Evolutionary conservation across 2,329 filamentous ascomycete genomes (phyloP), one percentile per base, ranked within the genome.

Genomic region (Aspergillus sclerotialis): DNA sequence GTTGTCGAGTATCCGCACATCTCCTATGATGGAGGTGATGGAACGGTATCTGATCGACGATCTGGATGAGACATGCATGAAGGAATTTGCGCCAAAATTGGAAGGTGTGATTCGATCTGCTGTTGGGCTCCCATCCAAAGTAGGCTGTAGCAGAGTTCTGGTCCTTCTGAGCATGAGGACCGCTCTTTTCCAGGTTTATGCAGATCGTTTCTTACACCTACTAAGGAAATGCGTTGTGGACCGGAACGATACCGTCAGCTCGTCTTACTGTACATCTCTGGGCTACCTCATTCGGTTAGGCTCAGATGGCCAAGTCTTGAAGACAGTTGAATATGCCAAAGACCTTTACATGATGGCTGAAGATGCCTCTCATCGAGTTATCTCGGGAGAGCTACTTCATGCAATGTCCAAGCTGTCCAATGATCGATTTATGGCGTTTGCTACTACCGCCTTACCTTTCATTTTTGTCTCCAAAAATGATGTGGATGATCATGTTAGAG

Each of bases 101-200:
- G 82, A 92, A 56, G 73, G 75, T 18, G 81, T 84, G 0, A 86
- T 96, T 61, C 92, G 90, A 56, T 80, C 75, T 16, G 85, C 89
- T 1, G 80, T 98, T 24, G 90, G 89, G 2, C 80, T 96, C 63
- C 90, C 90, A 2, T 93, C 88, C 0, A 96, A 96, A 65, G 83
- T 96, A 30, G 92, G 88, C 24, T 93, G 88, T 52, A 84, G 83
- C 44, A 78, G 87, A 36, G 80, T 95, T 2, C 71, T 98, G 19
- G 83, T 85, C 6, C 89, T 86, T 1, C 72, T 98, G 6, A 84
- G 86, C 32, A 90, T 89, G 32, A 78, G 87, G 9, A 78, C 76
- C 23, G 73, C 80, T 24, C 69, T 89, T 18, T 85, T 95, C 58
- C 75, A 74, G 24, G 80, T 84, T 0, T 80, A 89, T 50, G 81